These are phyloP conservation scores for Puccinellia tenuiflora DNA, from an alignment of 176 grass and related monocot species.

Conservation along the genomic window DNA sequence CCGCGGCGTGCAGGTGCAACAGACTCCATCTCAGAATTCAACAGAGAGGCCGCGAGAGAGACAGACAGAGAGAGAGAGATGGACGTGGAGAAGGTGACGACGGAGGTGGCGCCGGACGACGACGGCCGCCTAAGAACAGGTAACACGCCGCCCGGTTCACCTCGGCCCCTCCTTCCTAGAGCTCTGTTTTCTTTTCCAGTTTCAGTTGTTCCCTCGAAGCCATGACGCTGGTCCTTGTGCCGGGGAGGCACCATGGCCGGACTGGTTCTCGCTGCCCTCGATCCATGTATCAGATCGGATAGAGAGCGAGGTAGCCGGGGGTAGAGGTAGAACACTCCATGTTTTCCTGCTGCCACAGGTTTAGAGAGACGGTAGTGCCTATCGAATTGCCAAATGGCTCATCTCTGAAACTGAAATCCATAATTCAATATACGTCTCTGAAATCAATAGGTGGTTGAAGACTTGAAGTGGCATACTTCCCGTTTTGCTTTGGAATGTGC, in stretches of 20 bases:
- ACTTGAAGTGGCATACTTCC: neutral
- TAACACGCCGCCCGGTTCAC: no score
- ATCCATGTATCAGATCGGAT: no score
- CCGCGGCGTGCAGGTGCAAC: neutral
- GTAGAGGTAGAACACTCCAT: neutral
- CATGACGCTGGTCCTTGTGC: neutral
- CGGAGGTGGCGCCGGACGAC: slow-evolving; percentile 44
- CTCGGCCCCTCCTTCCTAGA: no score
- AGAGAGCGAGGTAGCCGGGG: neutral
- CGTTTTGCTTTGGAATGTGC: neutral
- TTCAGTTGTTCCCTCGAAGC: no score
- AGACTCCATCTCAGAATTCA: neutral
- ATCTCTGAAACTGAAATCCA: no score
- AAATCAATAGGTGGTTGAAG: neutral
- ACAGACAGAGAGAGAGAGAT: slow-evolving; percentile 7
- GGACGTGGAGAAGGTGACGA: slow-evolving; percentile 58
- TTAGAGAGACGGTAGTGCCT: neutral
- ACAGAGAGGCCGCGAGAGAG: neutral
- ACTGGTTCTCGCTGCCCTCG: no score
- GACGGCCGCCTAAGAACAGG: slow-evolving; percentile 83
- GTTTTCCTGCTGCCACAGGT: neutral
- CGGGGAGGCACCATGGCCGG: no score
- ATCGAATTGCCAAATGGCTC: neutral
- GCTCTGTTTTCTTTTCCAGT: no score
- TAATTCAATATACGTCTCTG: no score